Evolutionary conservation across 1,284 basidiomycete species (phyloP).

Genomic region (Fomitopsis schrenkii): DNA sequence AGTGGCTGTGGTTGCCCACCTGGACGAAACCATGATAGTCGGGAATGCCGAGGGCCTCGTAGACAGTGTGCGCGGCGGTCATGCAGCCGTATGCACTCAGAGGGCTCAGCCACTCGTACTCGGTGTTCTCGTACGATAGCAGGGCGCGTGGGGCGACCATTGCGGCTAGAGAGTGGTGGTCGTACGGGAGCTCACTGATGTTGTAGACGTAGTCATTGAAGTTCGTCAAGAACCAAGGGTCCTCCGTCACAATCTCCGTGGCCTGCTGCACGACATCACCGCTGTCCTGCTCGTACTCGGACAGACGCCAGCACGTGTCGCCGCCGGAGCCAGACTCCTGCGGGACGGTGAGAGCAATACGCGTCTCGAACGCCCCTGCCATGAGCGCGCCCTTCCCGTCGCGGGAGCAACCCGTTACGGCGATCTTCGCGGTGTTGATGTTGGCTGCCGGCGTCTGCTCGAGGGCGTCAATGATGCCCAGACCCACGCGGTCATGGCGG

Average conservation of each 20-base stretch:
- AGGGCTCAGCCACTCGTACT: constrained; percentile 47
- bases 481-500: constrained; percentile 52
- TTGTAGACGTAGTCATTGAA: constrained; percentile 42
- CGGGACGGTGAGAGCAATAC: constrained; percentile 51
- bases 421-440: constrained; percentile 43
- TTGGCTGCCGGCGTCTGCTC: constrained; percentile 37
- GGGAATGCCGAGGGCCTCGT: constrained; percentile 41
- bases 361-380: constrained; percentile 49
- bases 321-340: constrained; percentile 57
- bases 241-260: constrained; percentile 48
- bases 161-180: constrained; percentile 48
- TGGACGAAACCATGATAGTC: constrained; percentile 47
- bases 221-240: constrained; percentile 49
- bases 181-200: constrained; percentile 41
- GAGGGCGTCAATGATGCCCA: constrained; percentile 56
- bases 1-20: constrained; percentile 48
- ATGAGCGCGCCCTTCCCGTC: constrained; percentile 54
- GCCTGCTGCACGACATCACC: constrained; percentile 42
- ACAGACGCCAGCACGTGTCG: constrained; percentile 52
- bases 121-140: constrained; percentile 47
- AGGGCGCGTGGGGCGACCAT: constrained; percentile 49
- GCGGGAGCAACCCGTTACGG: constrained; percentile 52
- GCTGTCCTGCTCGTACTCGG: constrained; percentile 35
- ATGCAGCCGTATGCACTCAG: constrained; percentile 43
- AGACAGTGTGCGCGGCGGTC: constrained; percentile 44